Percentiles rank a stretch among this genome's conserved stretches.
Conservation (phyloP, 768 basidiomycete species). For the Suillus americanus region DNA sequence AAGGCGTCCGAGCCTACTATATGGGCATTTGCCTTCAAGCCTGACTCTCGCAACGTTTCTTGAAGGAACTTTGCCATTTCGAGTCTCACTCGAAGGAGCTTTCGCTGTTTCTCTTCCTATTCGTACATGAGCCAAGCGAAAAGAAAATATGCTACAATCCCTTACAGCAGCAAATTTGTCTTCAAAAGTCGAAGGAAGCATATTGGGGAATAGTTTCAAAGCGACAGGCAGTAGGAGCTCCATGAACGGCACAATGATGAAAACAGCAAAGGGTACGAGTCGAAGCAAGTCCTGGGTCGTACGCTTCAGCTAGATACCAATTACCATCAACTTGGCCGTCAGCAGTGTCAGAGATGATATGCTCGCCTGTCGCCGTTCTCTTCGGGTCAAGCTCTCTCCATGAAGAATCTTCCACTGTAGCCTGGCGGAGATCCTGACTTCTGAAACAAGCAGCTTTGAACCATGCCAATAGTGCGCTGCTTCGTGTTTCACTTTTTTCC, state of each 20-base stretch:
- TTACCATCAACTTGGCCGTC: conserved; percentile 3
- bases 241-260: conserved; percentile 98
- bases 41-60: conserved; percentile 93
- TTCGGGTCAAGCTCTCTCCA: conserved; percentile 86
- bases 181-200: conserved; percentile 98
- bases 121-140: not conserved
- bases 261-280: conserved; percentile 92
- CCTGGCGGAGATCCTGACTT: conserved; percentile 86
- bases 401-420: conserved; percentile 92
- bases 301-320: conserved; percentile 65
- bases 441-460: conserved; percentile 88
- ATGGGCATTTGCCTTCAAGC: conserved; percentile 87
- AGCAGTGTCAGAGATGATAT: not conserved
- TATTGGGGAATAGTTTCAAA: conserved; percentile 95
- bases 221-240: conserved; percentile 94
- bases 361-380: conserved; percentile 88
- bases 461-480: conserved; percentile 97
- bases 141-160: conserved; percentile 7
- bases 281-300: conserved; percentile 93
- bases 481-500: conserved; percentile 96
- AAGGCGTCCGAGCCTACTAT: conserved; percentile 95
- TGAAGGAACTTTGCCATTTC: conserved; percentile 99
- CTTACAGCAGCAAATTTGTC: conserved; percentile 92
- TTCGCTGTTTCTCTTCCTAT: conserved; percentile 98
- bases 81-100: conserved; percentile 88